Conservation (phyloP, 345 rosid genomes). For the Boechera divaricarpa region DNA sequence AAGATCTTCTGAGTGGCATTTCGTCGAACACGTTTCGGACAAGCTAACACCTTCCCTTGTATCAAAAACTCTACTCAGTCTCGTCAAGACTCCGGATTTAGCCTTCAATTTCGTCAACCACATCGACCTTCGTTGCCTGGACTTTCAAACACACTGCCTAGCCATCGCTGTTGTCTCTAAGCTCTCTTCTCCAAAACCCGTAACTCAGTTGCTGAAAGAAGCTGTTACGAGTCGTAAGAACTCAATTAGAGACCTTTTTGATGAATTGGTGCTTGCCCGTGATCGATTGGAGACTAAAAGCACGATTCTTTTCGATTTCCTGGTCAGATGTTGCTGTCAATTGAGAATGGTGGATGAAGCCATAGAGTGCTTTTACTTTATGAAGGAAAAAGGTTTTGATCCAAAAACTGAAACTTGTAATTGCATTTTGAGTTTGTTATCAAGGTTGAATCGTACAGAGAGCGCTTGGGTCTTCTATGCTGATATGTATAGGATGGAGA, state of each 20-base stretch:
- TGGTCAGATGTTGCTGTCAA: slow-evolving; percentile 69
- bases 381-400: slow-evolving; percentile 67
- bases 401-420: slow-evolving; percentile 82
- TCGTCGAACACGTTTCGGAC: slow-evolving; percentile 61
- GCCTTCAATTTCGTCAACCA: slow-evolving; percentile 59
- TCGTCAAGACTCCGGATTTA: slow-evolving; percentile 63
- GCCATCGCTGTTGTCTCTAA: slow-evolving; percentile 67
- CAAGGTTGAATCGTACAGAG: slow-evolving; percentile 63
- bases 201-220: slow-evolving; percentile 57
- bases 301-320: slow-evolving; percentile 58
- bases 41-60: slow-evolving; percentile 54
- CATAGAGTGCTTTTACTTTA: slow-evolving; percentile 62
- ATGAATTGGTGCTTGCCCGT: slow-evolving; percentile 53
- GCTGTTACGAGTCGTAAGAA: slow-evolving; percentile 37
- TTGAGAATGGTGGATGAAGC: slow-evolving; percentile 70
- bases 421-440: slow-evolving; percentile 60
- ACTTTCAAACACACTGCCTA: slow-evolving; percentile 63
- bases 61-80: slow-evolving; percentile 53
- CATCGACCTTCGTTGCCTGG: slow-evolving; percentile 49
- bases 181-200: slow-evolving; percentile 61
- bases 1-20: slow-evolving; percentile 77
- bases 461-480: slow-evolving; percentile 85
- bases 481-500: slow-evolving; percentile 89
- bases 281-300: slow-evolving; percentile 58
- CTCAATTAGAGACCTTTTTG: slow-evolving; percentile 51